Conservation (phyloP, 176 grass and related monocot species). For the Lolium multiflorum region DNA sequence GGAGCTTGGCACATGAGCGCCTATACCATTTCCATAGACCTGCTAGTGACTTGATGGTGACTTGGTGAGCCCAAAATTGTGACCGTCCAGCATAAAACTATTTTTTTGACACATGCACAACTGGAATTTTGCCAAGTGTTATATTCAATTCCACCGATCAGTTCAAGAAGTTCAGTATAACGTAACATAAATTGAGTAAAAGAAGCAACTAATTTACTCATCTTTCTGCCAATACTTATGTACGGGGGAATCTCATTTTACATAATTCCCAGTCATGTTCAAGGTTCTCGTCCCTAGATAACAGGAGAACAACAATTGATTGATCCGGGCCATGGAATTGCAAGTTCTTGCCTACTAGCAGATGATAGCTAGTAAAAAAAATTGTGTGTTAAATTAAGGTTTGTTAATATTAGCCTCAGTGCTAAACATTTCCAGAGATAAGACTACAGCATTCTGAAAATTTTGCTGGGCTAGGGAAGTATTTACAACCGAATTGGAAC, state of each 20-base stretch:
- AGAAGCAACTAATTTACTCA: background rate
- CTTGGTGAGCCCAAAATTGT: no score
- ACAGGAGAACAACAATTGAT: background rate
- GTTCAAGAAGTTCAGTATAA: background rate
- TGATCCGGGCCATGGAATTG: background rate
- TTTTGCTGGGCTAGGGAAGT: constrained; percentile 20
- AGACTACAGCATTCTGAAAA: background rate
- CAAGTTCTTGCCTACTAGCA: background rate
- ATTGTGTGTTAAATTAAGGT: background rate
- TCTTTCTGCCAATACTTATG: background rate
- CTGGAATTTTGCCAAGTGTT: background rate
- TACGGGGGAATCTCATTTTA: background rate
- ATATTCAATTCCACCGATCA: background rate
- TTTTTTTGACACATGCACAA: background rate
- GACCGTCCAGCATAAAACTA: no score
- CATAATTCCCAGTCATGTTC: background rate
- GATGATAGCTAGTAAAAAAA: background rate
- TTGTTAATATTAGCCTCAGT: background rate
- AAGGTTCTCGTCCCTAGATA: background rate
- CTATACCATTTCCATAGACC: no score
- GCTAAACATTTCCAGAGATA: constrained; percentile 2
- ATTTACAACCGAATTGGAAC: constrained; percentile 47
- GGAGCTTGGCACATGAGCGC: no score
- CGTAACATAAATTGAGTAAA: no score
- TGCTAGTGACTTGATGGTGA: no score